Conservation (phyloP, 2,329 filamentous ascomycete species). For the Aspergillus vadensis region DNA sequence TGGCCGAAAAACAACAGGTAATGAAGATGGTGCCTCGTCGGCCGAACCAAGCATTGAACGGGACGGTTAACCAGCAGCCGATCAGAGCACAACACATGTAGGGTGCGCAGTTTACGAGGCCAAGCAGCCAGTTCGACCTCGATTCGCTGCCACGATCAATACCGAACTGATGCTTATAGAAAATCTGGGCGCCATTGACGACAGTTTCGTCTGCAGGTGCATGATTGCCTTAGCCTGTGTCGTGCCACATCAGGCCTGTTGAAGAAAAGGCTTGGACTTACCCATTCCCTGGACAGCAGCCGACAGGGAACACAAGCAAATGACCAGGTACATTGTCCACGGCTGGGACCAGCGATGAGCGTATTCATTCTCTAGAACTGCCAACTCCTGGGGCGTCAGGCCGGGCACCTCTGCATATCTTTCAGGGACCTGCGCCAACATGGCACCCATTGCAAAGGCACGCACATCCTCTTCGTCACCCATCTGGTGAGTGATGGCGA, state of each 20-base stretch:
- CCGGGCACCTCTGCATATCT: slow-evolving; percentile 54
- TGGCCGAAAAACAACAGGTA: slow-evolving; percentile 69
- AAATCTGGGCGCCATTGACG: slow-evolving; percentile 68
- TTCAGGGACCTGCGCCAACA: slow-evolving; percentile 58
- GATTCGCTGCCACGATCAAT: slow-evolving; percentile 47
- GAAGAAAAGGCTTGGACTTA: slow-evolving; percentile 21
- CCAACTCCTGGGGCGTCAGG: slow-evolving; percentile 60
- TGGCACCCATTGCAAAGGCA: slow-evolving; percentile 62
- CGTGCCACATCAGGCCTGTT: background rate
- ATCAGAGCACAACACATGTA: slow-evolving; percentile 67
- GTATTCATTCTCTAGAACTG: slow-evolving; percentile 61
- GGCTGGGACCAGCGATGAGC: slow-evolving; percentile 71
- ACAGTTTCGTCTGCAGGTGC: slow-evolving; percentile 63
- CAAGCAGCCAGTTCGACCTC: slow-evolving; percentile 60
- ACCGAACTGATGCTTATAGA: slow-evolving; percentile 64
- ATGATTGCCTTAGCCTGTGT: background rate
- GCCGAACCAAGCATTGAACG: slow-evolving; percentile 70
- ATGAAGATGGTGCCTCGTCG: slow-evolving; percentile 75
- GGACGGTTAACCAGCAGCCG: slow-evolving; percentile 73
- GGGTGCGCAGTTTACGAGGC: slow-evolving; percentile 60
- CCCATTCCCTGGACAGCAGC: slow-evolving; percentile 72
- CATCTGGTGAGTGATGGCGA: slow-evolving; percentile 58
- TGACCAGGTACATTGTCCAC: slow-evolving; percentile 64
- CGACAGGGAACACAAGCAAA: slow-evolving; percentile 66
- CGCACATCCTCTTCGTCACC: slow-evolving; percentile 59